Base-by-base conservation (phyloP, 1,139 yeast species). In the Nakaseomyces delphensis region DNA sequence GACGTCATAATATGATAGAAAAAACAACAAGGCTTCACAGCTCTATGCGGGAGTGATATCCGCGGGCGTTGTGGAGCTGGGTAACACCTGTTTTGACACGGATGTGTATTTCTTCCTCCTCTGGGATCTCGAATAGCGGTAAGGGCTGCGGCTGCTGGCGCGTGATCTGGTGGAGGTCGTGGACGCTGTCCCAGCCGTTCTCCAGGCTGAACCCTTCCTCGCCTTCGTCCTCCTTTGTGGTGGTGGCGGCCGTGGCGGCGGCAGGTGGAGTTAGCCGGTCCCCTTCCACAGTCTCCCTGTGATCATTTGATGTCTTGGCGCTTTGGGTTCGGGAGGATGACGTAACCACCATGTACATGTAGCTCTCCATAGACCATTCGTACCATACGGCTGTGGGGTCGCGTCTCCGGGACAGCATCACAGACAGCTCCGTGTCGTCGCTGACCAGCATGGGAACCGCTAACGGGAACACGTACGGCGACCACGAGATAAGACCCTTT, bases 401-500 rank as follows among this genome's bases (percentile, higher is more conserved):
- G 15, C 25, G 29, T 29, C 5, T 65, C 35, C 80, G 60, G 2
- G 62, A 50, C 39, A 78, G 54, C 30, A 70, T 65, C 0, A 79
- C 60, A 32, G 72, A 73, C 6, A 82, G 51, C 41, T 70, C 78
- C 4, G 79, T 67, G 38, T 70, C 73, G 40, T 79, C 82, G 1
- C 75, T 59, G 1, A 77, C 62, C 16, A 64, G 57, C 9, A 75
- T 51, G 2, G 82, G 79, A 6, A 67, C 65, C 38, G 67, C 66
- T 1, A 83, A 56, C 0, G 96, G 95, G 57, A 87, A 81, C 53
- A 79, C 70, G 23, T 82, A 66, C 0, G 96, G 95, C 45, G 80
- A 73, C 87, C 87, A 80, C 0, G 84, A 77, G 11, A 66, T 60
- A 59, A 77, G 55, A 51, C 72, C 78, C 60, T 76, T 70, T 2